A percentile compares a stretch with the other conserved stretches of the same genome.
Evolutionary conservation across 2,329 filamentous ascomycete genomes (phyloP).

Genomic region (Teratosphaeria zuluensis): DNA sequence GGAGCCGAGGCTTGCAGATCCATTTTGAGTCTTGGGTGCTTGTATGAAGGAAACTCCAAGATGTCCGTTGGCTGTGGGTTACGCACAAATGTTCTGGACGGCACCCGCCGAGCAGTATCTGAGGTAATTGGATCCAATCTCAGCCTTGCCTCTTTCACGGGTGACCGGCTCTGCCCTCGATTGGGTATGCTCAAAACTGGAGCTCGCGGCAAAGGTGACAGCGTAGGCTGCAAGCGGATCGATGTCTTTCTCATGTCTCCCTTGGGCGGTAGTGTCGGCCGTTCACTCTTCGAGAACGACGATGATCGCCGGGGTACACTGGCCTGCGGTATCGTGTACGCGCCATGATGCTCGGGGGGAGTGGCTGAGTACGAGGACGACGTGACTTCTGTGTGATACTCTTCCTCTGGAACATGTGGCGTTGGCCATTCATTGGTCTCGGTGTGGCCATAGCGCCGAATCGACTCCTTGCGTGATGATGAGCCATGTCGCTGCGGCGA

Average conservation of each 20-base stretch:
- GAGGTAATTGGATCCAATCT: conserved; percentile 34
- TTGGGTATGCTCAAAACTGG: conserved; percentile 29
- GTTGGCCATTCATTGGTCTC: background rate
- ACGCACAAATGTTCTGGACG: conserved; percentile 41
- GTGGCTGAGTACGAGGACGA: conserved; percentile 25
- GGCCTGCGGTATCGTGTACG: conserved; percentile 36
- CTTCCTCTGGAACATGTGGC: too few relatives aligned
- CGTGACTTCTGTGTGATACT: background rate
- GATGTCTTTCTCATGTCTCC: conserved; percentile 12
- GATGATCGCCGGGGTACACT: conserved; percentile 39
- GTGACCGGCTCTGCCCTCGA: conserved; percentile 38
- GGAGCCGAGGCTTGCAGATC: conserved; percentile 42
- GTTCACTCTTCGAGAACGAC: conserved; percentile 23
- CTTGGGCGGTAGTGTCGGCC: background rate
- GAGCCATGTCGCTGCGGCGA: background rate
- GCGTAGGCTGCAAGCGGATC: conserved; percentile 2
- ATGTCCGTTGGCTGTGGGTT: conserved; percentile 38
- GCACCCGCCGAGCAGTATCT: conserved; percentile 32
- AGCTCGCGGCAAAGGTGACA: background rate
- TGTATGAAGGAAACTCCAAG: conserved; percentile 39
- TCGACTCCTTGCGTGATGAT: background rate
- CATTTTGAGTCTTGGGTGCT: conserved; percentile 40
- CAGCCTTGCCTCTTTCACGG: conserved; percentile 35
- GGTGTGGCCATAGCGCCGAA: background rate
- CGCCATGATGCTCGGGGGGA: conserved; percentile 30